phyloP scores from a whole-genome alignment of 2,329 filamentous ascomycete species.

The Clonostachys chloroleuca region DNA sequence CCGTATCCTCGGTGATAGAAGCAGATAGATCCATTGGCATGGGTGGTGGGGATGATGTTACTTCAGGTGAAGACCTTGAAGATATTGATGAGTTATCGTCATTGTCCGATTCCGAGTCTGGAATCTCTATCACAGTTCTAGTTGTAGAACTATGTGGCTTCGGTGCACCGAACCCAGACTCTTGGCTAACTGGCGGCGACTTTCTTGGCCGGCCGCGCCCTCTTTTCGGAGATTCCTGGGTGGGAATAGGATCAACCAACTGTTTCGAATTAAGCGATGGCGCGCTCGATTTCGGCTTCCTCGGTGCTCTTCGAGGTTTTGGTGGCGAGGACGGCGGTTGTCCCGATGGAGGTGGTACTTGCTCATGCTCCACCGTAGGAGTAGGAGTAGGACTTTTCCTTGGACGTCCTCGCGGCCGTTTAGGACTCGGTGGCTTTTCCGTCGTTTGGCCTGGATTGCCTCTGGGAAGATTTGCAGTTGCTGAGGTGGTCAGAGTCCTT shows the following conservation, averaged over 20 bases:
- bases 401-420: slow-evolving; percentile 32
- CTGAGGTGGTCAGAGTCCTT: slow-evolving; percentile 16
- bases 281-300: no score
- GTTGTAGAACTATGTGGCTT: not conserved
- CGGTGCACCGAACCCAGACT: not conserved
- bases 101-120: slow-evolving; percentile 43
- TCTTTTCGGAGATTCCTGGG: slow-evolving; percentile 1
- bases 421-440: slow-evolving; percentile 24
- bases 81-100: slow-evolving; percentile 10
- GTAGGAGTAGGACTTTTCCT: slow-evolving; percentile 22
- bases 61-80: not conserved
- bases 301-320: no score
- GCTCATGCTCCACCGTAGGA: slow-evolving; percentile 2
- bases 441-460: slow-evolving; percentile 26
- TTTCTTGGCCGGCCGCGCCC: slow-evolving; percentile 9
- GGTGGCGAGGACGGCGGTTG: not conserved
- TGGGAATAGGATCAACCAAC: no score
- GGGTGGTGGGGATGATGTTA: slow-evolving; percentile 23
- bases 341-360: slow-evolving; percentile 4
- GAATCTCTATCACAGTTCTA: slow-evolving; percentile 37
- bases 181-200: no score
- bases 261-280: no score
- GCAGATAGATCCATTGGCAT: slow-evolving; percentile 34
- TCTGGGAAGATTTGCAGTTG: slow-evolving; percentile 10
- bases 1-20: slow-evolving; percentile 37